Evolutionary conservation across 495 filamentous ascomycete genomes (phyloP), one percentile per base, ranked within the genome.

Genomic region (Chlorociboria aeruginascens): DNA sequence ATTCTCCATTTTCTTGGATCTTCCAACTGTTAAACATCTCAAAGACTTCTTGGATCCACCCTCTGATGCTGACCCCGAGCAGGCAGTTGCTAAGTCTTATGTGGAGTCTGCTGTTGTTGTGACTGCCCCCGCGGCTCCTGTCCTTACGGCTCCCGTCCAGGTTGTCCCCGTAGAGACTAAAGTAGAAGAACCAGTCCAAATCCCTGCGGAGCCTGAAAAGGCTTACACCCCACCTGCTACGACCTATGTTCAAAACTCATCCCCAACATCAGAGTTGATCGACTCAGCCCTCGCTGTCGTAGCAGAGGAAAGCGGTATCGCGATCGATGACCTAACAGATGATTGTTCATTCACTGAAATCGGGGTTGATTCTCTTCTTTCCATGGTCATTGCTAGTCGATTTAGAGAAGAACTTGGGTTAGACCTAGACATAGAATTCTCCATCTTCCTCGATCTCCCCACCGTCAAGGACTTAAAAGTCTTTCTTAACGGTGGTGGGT

Each of bases 251-350:
- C 16, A 11, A 6, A 12, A 1, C 8, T 31, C 41, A 10, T 1
- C 17, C 12, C 41, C 16, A 20, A 31, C 14, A 12, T 11, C 16
- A 28, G 28, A n/a, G 11, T 12, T 43, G 2, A 20, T 20, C 1
- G 16, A n/a, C 10, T 29, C 8, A 12, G 74, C 77, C 40, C 70
- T 85, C 55, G 66, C 68, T 8, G 76, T 86, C 31, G 63, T 86
- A 31, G 76, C 79, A 20, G 73, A 76, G 51, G 81, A 86, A 56
- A 71, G 77, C 34, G 81, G 80, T 45, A 67, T 84, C 44, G 68
- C 68, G 34, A 60, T 74, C 16, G 69, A 71, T 30, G 82, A 86
- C 47, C 66, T 86, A 8, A 64, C 61, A 0, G 68, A 75, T 37
- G 68, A 68, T 53, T 70, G 67, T 17, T 64, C 64, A 46, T 77